Conservation (phyloP, 2,329 filamentous ascomycete species). For the Hymenoscyphus linearis region DNA sequence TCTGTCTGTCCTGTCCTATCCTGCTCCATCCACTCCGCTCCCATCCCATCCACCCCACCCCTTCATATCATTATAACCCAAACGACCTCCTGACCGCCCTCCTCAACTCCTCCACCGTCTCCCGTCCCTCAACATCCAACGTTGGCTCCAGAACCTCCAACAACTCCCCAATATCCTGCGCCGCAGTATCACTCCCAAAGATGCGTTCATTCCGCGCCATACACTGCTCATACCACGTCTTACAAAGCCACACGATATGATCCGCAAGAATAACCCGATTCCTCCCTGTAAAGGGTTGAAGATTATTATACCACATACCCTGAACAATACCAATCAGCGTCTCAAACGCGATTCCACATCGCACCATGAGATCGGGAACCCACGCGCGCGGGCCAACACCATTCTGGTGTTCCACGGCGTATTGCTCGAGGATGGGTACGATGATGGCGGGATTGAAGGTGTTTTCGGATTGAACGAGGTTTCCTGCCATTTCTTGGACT, state of each 20-base stretch:
- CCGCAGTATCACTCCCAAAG: conserved; percentile 57
- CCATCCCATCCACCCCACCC: background rate
- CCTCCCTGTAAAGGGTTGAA: conserved; percentile 56
- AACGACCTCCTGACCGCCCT: conserved; percentile 37
- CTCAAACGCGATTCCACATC: conserved; percentile 57
- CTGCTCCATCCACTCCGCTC: background rate
- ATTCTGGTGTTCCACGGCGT: conserved; percentile 53
- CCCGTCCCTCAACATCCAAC: conserved; percentile 35
- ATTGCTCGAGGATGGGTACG: conserved; percentile 57
- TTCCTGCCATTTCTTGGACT: conserved; percentile 60
- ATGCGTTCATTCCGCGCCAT: conserved; percentile 47
- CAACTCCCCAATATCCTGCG: conserved; percentile 41
- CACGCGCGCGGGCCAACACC: conserved; percentile 42
- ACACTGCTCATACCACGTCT: conserved; percentile 55
- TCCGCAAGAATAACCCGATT: conserved; percentile 52
- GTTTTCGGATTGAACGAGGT: conserved; percentile 59
- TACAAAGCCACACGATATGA: conserved; percentile 57
- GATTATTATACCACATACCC: conserved; percentile 61
- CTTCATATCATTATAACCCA: conserved; percentile 25
- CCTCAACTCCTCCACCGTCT: conserved; percentile 37
- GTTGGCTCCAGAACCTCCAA: conserved; percentile 40
- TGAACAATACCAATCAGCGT: conserved; percentile 58
- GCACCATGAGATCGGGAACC: conserved; percentile 57
- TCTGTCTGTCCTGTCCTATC: background rate
- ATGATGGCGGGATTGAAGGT: conserved; percentile 60